Evolutionary conservation across 2,329 filamentous ascomycete genomes (phyloP), one percentile per base, ranked within the genome.

Genomic region (Ceratocystis ficicola): DNA sequence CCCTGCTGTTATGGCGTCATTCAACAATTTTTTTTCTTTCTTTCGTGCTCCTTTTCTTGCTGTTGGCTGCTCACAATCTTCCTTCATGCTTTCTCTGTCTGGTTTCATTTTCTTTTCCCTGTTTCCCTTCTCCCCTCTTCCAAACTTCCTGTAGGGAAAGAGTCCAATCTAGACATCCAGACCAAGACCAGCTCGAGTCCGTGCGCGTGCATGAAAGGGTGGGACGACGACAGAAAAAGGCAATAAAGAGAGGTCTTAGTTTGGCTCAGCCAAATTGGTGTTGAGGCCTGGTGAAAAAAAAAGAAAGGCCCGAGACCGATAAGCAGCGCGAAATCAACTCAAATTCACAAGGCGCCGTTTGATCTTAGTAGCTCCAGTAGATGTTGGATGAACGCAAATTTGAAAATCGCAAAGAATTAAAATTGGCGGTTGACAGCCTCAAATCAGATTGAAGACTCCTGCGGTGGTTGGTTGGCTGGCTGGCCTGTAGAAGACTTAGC

Each of bases 1-100:
- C 61, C 61, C 61, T 63, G 61, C 17, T 48, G 10, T 22, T 50
- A 63, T 63, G 61, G 61, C 61, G 61, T 63, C 61, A 63, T 63
- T 63, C 44, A 63, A 44, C 12, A 48, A 44, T 36, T n/a, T 63
- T 48, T 63, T 50, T 63, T 15, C n/a, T 44, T 41, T 60, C 6
- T 60, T 30, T 61, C 25, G 4, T 44, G 10, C 15, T 20, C 59
- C 41, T n/a, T n/a, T 32, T 25, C 36, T 61, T 44, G 15, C n/a
- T 17, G 30, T 32, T 20, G 59, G 10, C 30, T 20, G 59, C 41
- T 36, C 17, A 48, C 36, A 41, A 41, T 52, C 48, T 52, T 17
- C 36, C 36, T 41, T 41, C 36, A 41, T 41, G 4, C 22, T 52
- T 25, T 25, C 48, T 52, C 48, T 22, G n/a, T 20, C 48, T 52